phyloP scores from a whole-genome alignment of 1,284 basidiomycete genomes.

The Boletellus deceptivus region DNA sequence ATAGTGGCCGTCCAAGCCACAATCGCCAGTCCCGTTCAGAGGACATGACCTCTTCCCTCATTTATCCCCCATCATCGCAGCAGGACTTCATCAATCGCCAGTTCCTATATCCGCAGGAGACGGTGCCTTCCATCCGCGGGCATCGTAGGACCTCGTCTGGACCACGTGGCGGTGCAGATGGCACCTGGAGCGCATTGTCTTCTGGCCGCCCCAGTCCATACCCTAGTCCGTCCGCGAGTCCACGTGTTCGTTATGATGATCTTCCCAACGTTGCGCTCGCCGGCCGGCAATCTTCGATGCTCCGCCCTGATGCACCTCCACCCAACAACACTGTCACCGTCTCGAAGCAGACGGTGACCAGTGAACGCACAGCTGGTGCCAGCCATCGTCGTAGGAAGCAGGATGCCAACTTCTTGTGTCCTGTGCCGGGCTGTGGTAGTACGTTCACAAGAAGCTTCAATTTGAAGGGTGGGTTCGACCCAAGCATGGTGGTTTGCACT shows the following conservation, averaged over 20 bases:
- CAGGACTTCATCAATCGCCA: conserved; percentile 48
- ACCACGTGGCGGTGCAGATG: conserved; percentile 39
- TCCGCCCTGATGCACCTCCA: conserved; percentile 24
- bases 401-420: conserved; percentile 72
- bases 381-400: conserved; percentile 70
- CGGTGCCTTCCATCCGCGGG: conserved; percentile 41
- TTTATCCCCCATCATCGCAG: conserved; percentile 42
- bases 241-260: conserved; percentile 33
- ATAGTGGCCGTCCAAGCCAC: conserved; percentile 44
- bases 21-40: conserved; percentile 52
- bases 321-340: conserved; percentile 10
- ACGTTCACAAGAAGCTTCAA: conserved; percentile 84
- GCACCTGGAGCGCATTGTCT: conserved; percentile 32
- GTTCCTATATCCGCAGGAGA: conserved; percentile 44
- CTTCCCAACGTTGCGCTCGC: conserved; percentile 33
- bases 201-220: conserved; percentile 35
- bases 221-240: conserved; percentile 35
- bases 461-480: conserved; percentile 57
- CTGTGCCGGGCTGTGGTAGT: conserved; percentile 74
- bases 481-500: conserved; percentile 13
- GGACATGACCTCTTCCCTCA: conserved; percentile 38
- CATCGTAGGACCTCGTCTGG: conserved; percentile 65
- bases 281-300: conserved; percentile 24
- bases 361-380: conserved; percentile 69
- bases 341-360: conserved; percentile 47